Evolutionary conservation across 805 yeast genomes (phyloP), one percentile per base, ranked within the genome.

Genomic region (Metschnikowia kunwiensis): DNA sequence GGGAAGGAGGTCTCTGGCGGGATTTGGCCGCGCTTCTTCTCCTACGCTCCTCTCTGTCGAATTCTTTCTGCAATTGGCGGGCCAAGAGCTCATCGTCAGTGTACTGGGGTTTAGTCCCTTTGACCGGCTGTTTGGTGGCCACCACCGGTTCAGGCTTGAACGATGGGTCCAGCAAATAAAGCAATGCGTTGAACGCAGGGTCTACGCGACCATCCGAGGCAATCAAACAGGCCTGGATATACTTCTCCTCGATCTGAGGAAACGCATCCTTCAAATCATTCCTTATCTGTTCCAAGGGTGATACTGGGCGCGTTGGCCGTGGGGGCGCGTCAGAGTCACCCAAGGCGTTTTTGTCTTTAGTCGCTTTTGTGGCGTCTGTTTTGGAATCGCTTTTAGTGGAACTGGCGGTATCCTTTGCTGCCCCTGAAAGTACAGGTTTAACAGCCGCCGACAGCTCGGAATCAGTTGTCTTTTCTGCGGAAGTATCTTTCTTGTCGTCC

Each of bases 121-220:
- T 34, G 11, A 26, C 26, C 7, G 35, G 33, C 7, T 16, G 20
- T 21, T 35, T 23, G 5, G 31, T 25, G 4, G 30, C 36, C 12
- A 62, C 60, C 8, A 49, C 47, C 19, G 76, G 78, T 43, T 73
- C 76, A 10, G 81, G 78, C 43, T 72, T 72, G 42, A 70, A 70
- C 3, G 70, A 57, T 7, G 91, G 91, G 60, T 89, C 96, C 12
- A 86, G 80, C 36, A 86, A 63, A 49, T 75, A 86, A 42, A 91
- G 67, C 51, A 89, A 66, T 0, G 96, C 97, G 58, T 82, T 84
- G 67, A 91, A 91, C 1, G 96, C 95, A 1, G 85, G 80, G 50
- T 87, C 96, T 28, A 86, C 57, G 31, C 74, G 69, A 19, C 95
- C 96, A 31, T 73, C 77, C 13, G 95, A 78, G 2, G 97, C 97